Evolutionary conservation across 1,139 yeast genomes (phyloP).

Genomic region (Candida neerlandica): DNA sequence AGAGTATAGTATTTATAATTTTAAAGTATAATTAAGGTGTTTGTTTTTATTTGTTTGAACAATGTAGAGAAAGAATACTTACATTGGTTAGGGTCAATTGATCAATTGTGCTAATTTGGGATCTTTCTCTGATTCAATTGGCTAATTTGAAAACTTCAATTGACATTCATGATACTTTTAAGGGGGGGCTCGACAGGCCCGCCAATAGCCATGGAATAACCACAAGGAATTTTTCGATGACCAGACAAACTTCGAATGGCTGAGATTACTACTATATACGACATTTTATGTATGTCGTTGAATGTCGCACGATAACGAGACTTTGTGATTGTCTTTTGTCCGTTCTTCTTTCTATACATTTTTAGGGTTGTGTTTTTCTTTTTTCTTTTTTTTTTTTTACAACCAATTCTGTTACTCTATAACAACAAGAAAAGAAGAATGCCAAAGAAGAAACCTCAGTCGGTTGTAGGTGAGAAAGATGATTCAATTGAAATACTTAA

Average conservation of each 20-base stretch:
- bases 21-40: conserved; percentile 6
- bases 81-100: background rate
- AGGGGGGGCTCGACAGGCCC: too few species aligned
- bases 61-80: background rate
- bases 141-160: too few species aligned
- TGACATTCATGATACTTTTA: too few species aligned
- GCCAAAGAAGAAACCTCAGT: conserved; percentile 13
- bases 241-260: too few species aligned
- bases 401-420: background rate
- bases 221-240: too few species aligned
- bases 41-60: background rate
- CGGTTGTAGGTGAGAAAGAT: conserved; percentile 11
- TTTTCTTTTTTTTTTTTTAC: conserved; percentile 3
- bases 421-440: conserved; percentile 5
- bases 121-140: too few species aligned
- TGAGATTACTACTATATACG: background rate
- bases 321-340: too few species aligned
- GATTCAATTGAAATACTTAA: conserved; percentile 19
- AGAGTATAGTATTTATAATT: conserved; percentile 7
- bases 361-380: background rate
- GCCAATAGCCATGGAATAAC: background rate
- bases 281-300: background rate
- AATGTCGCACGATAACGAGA: background rate
- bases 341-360: background rate
- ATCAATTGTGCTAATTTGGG: background rate